A percentile compares a stretch with the other conserved stretches of the same genome.
phyloP scores from a whole-genome alignment of 2,329 filamentous ascomycete genomes.

The Fusarium luffae region DNA sequence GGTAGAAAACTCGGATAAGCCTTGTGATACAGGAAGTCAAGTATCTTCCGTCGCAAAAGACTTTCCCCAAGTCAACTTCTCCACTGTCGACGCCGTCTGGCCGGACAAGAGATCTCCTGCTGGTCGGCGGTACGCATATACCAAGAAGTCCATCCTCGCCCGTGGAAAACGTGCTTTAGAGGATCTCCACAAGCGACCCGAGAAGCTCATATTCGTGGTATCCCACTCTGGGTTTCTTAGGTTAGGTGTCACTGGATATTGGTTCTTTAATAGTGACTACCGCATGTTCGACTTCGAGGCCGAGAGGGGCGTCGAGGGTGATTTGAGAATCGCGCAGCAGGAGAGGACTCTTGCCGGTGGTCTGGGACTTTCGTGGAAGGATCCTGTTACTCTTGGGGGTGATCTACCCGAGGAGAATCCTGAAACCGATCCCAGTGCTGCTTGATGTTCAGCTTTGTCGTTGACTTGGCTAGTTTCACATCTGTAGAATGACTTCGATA shows the following conservation, averaged over 20 bases:
- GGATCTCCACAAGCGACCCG: slow-evolving; percentile 63
- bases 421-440: background rate
- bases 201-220: slow-evolving; percentile 72
- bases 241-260: slow-evolving; percentile 64
- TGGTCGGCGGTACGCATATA: slow-evolving; percentile 63
- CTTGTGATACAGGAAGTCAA: slow-evolving; percentile 70
- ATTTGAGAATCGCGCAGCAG: slow-evolving; percentile 58
- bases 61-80: slow-evolving; percentile 69
- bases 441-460: background rate
- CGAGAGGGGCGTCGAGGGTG: slow-evolving; percentile 41
- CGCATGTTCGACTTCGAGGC: slow-evolving; percentile 68
- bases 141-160: slow-evolving; percentile 61
- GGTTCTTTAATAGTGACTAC: slow-evolving; percentile 72
- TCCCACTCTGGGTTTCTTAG: slow-evolving; percentile 73
- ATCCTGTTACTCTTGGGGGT: slow-evolving; percentile 53
- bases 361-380: slow-evolving; percentile 50
- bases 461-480: background rate
- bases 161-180: slow-evolving; percentile 64
- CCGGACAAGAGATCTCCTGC: slow-evolving; percentile 69
- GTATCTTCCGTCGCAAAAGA: slow-evolving; percentile 56
- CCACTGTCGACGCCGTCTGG: slow-evolving; percentile 66
- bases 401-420: slow-evolving; percentile 52
- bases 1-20: slow-evolving; percentile 64
- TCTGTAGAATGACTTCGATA: background rate
- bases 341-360: slow-evolving; percentile 53